A percentile compares a stretch with the other conserved stretches of the same genome.
Conservation (phyloP, 768 basidiomycete genomes). For the Pholiota conissans region DNA sequence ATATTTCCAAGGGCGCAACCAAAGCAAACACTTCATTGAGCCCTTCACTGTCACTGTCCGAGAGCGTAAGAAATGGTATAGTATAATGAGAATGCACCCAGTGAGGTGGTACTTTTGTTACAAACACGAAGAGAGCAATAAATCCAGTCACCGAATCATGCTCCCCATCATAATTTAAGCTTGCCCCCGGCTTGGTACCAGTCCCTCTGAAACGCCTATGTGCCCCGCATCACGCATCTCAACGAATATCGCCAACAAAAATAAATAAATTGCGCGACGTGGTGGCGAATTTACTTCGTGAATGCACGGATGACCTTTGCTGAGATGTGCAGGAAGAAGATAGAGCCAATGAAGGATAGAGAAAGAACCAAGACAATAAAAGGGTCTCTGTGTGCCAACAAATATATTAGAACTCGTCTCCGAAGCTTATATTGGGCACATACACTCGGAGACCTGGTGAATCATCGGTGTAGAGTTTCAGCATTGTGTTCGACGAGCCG, state of each 20-base stretch:
- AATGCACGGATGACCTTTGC: constrained; percentile 92
- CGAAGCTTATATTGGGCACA: constrained; percentile 35
- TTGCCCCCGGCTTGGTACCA: background rate
- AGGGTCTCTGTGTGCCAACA: constrained; percentile 65
- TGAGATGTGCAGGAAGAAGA: constrained; percentile 98
- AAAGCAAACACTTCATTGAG: background rate
- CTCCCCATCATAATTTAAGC: constrained; percentile 17
- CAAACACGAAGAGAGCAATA: constrained; percentile 26
- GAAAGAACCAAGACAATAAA: constrained; percentile 96
- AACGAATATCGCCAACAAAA: background rate
- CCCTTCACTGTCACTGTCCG: no score
- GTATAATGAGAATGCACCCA: constrained; percentile 27
- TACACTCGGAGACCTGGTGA: constrained; percentile 97
- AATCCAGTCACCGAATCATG: constrained; percentile 16
- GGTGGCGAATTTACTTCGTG: constrained; percentile 62
- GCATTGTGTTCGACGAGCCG: constrained; percentile 97
- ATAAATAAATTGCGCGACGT: constrained; percentile 1
- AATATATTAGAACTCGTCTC: background rate
- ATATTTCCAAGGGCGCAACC: background rate
- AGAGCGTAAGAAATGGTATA: constrained; percentile 27
- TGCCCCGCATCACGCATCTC: background rate
- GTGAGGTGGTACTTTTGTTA: constrained; percentile 37
- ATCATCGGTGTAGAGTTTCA: constrained; percentile 98
- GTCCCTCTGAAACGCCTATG: background rate
- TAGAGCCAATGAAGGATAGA: constrained; percentile 94